phyloP scores from a whole-genome alignment of 1,284 basidiomycete species.

The Kwoniella shivajii region DNA sequence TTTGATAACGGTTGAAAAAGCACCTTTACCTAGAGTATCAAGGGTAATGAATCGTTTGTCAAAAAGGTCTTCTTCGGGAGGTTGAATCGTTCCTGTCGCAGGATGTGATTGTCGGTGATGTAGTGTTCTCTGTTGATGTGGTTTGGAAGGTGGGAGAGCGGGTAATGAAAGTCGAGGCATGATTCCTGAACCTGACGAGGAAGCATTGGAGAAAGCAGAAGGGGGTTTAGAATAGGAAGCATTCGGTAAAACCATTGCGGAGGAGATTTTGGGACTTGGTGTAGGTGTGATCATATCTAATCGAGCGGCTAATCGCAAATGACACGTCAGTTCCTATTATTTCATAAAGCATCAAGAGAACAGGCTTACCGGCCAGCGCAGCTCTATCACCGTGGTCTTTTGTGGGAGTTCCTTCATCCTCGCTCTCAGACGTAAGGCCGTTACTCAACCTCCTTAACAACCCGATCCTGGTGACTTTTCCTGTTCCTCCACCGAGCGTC shows the following conservation, averaged over 20 bases:
- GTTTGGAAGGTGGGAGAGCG: slow-evolving; percentile 37
- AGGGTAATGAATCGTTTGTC: slow-evolving; percentile 68
- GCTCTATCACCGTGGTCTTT: slow-evolving; percentile 34
- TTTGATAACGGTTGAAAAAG: slow-evolving; percentile 93
- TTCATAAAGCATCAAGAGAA: neutral
- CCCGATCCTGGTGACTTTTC: slow-evolving; percentile 26
- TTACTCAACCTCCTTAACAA: slow-evolving; percentile 42
- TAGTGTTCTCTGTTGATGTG: slow-evolving; percentile 41
- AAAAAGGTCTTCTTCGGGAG: slow-evolving; percentile 50
- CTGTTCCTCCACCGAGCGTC: slow-evolving; percentile 6
- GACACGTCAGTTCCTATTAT: neutral
- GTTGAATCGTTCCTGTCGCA: slow-evolving; percentile 24
- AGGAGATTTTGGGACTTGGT: slow-evolving; percentile 25
- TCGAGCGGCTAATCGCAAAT: slow-evolving; percentile 14
- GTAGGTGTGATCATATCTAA: slow-evolving; percentile 27
- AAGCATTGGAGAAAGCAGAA: slow-evolving; percentile 3
- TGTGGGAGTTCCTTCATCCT: slow-evolving; percentile 54
- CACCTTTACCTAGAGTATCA: slow-evolving; percentile 84
- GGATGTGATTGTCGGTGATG: slow-evolving; percentile 54
- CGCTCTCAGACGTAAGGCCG: slow-evolving; percentile 39
- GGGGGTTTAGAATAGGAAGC: slow-evolving; percentile 12
- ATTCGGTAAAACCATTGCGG: slow-evolving; percentile 4
- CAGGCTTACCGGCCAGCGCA: slow-evolving; percentile 20
- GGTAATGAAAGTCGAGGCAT: slow-evolving; percentile 52
- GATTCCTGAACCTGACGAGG: slow-evolving; percentile 17